Base-by-base conservation (phyloP, 2,329 filamentous ascomycete genomes). In the Lithohypha guttulata region DNA sequence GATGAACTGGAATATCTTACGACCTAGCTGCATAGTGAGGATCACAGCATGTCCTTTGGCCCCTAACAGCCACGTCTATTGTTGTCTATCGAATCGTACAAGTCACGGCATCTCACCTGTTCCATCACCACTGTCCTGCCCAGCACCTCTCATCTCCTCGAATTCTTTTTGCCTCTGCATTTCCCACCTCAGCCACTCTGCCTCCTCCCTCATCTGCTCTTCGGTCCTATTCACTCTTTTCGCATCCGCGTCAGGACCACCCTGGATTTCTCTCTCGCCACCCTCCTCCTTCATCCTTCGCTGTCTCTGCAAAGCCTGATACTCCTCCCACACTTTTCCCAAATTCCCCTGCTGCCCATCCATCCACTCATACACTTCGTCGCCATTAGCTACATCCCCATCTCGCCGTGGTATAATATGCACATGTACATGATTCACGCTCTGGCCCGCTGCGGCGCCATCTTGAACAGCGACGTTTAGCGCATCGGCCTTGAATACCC, bases 401-500 rank as follows among this genome's bases (percentile, higher is more conserved):
- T 64, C 66, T 42, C 66, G 66, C 23, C 87, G 68, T 14, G 87
- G 87, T 39, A 95, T 89, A 34, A 95, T 74, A 64, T 98, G 91
- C 18, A 86, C 82, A 63, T 98, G 91, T 10, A 95, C 77, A 63
- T 98, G 91, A 6, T 84, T 71, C 30, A 98, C 89, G 42, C 85
- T 94, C 71, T 98, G 91, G 0, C 91, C 91, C 1, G 91, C 85
- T 43, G 86, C 84, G 21, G 70, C 66, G 14, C 91, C 91, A 59
- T 98, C 91, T 59, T 98, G 91, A n/a, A 98, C 73, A 0, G 89
- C 87, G 34, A 98, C 79, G 56, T 94, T 96, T 63, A 96, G 81
- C 43, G 84, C 82, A 7, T 83, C 77, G 4, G 77, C 81, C 22
- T 70, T 56, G 57, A 73, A 71, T 46, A 77, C 59, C 20, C 67